Base-by-base conservation (phyloP, 768 basidiomycete genomes). In the Pulveroboletus ravenelii region DNA sequence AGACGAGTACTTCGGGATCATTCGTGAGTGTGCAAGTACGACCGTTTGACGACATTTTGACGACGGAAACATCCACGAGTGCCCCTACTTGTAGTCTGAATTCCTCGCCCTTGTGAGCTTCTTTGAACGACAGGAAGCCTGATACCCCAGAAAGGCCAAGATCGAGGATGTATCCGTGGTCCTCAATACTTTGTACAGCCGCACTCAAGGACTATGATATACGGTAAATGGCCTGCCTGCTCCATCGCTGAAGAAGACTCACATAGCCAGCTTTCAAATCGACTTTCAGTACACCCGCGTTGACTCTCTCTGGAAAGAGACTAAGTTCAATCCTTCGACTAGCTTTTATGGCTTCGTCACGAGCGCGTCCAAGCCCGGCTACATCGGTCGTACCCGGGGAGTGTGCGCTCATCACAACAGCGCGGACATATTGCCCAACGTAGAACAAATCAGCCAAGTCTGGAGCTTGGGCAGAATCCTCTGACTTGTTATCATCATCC, bases 111-210 rank as follows among this genome's bases (percentile, higher is more conserved):
- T 76, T 75, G 55, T 76, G 70, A 1, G 78, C 75, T 40, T 91
- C 87, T 61, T 84, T 83, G 73, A 89, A 89, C 2, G 85, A 77
- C 41, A 98, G 65, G 69, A 97, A 99, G 37, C 90, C 90, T 52
- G 89, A 81, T 31, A 89, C 67, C n/a, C 78, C 84, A 10, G 81
- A 66, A 15, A 96, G 62, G 2, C 93, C 95, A 35, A 96, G 72
- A 56, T 93, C 90, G 8, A 99, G 75, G 49, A 86, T 80, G 70
- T 95, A 97, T 1, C 96, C 94, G 65, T 96, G 91, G 62, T 98
- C 96, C 71, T 99, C 96, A 15, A 89, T 72, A 60, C 86, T 90
- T 69, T 84, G 84, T 44, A 95, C 76, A 31, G 85, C 80, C 12
- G 82, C 89, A 0, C 85, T 79, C 40, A 96, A 62, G 18, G 82